Evolutionary conservation across 2,329 filamentous ascomycete genomes (phyloP), one percentile per base, ranked within the genome.

Genomic region (Nothophoma quercina): DNA sequence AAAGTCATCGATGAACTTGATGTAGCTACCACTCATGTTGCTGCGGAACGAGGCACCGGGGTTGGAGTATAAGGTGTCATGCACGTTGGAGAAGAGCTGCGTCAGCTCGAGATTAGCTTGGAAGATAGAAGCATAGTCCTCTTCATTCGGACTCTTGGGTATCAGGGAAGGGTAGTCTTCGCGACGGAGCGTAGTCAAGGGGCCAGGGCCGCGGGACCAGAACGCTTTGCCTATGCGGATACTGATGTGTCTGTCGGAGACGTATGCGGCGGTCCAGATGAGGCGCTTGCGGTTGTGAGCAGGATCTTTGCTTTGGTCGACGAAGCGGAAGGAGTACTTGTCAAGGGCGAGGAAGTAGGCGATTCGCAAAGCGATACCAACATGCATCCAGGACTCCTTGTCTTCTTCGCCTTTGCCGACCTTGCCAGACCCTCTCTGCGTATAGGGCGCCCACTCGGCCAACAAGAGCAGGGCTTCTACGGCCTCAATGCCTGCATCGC

Each of bases 1-100:
- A 59, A 90, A 90, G 64, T 90, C 88, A 61, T 90, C 88, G 56
- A 90, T 87, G 59, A 89, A 90, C 65, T 89, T 86, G 55, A 89
- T 88, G 65, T 90, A 90, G 60, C 88, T 85, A 1, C 88, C 88
- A 64, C 86, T 86, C 22, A 88, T 77, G 74, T 90, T 88, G 56
- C 87, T 83, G 51, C 89, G 85, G 67, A 87, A 86, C 49, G 86
- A 86, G 33, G 87, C 86, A 15, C 85, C 85, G 43, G 86, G 87
- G 6, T 88, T 88, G 0, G 87, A 88, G 68, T 90, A 91, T 1
- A 91, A 74, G 0, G 90, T 85, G 63, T 90, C 88, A 51, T 90
- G 88, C 0, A 89, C 87, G 60, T 90, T 90, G 16, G 85, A 86
- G 65, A 90, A 90, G 1, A 91, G 78, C 59, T 90, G 85, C 0